Base-by-base conservation (phyloP, 139 green algal genomes). In the Axilococcus clingmanii region DNA sequence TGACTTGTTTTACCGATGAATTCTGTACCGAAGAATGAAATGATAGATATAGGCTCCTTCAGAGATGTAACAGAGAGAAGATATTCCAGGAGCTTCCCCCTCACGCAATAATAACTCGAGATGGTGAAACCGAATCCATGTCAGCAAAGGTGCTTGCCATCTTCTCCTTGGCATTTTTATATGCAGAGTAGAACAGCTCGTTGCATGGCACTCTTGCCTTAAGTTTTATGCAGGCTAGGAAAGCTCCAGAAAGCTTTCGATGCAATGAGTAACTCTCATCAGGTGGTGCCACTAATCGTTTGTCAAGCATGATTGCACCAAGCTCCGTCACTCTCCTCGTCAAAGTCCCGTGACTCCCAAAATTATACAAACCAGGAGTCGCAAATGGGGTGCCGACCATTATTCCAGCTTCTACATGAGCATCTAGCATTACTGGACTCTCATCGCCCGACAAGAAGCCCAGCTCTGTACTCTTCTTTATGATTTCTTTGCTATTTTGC, bases 151-250 rank as follows among this genome's bases (percentile, higher is more conserved):
- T n/a, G n/a, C n/a, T n/a, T n/a, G n/a, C n/a, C 23, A 7, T 35
- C 46, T 14, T n/a, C 46, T 33, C 46, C 17, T 51, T 24, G 19
- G 48, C 34, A 17, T 12, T 32, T 5, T 47, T 35, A 16, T 50
- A 50, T 7, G 60, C 52, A 3, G 55, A 30, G 23, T 54, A 27
- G 41, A 87, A 85, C 32, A 87, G 48, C 34, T 77, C 41, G 11
- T 68, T 56, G 59, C 79, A 87, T 4, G 79, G 81, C 30, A 86
- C 78, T 6, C 61, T 55, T 5, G 81, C 73, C 25, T 74, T 68
- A 11, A 97, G 72, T 82, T 96, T 96, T 65, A 97, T 95, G 71
- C 87, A 96, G 16, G 85, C 85, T 41, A 97, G 62, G 67, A 96
- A 96, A 0, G 84, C 80, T 12, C 90, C 90, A 29, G 69, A 87